Evolutionary conservation across 164 flowering plant genomes (phyloP), one percentile per base, ranked within the genome.

Genomic region (Vitis rupestris): DNA sequence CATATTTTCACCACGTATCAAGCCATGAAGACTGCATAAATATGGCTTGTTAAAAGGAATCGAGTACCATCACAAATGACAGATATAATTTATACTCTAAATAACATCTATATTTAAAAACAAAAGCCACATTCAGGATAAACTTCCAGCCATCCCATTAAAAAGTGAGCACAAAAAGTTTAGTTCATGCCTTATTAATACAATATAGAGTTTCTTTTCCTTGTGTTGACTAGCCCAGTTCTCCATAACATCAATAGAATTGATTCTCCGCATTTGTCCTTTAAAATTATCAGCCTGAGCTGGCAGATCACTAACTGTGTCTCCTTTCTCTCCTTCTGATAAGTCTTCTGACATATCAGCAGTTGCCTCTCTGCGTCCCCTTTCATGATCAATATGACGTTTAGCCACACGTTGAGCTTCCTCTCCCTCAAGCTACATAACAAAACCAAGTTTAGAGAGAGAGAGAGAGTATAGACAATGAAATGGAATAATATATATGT

Each of bases 1-100:
- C 98, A 94, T 94, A 69, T 94, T 86, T 62, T 94, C 96, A 58
- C 98, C 98, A 17, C 98, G 96, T 23, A 94, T 96, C 75, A 94
- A 73, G 60, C 98, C 98, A 74, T 94, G 98, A 82, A 94, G 83
- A 76, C 98, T 94, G 84, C 53, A 70, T 59, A 64, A 77, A 64
- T 13, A 73, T 59, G 19, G 50, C 51, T 30, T 49, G 12, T 17
- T 66, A 13, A 14, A 3, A 64, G 50, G 31, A 53, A 65, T 59
- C 55, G 44, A 37, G 8, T 3, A 37, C 44, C 7, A 3, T 37
- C 44, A 37, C 44, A 37, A 37, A 37, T 37, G 44, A 37, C 4
- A 37, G 44, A 37, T 37, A 2, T 4, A 37, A 37, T 37, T 37
- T 37, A 37, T 37, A 37, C 44, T 37, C 44, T 37, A 37, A 37